Evolutionary conservation across 2,329 filamentous ascomycete genomes (phyloP).

Genomic region (Bimuria novae-zelandiae): DNA sequence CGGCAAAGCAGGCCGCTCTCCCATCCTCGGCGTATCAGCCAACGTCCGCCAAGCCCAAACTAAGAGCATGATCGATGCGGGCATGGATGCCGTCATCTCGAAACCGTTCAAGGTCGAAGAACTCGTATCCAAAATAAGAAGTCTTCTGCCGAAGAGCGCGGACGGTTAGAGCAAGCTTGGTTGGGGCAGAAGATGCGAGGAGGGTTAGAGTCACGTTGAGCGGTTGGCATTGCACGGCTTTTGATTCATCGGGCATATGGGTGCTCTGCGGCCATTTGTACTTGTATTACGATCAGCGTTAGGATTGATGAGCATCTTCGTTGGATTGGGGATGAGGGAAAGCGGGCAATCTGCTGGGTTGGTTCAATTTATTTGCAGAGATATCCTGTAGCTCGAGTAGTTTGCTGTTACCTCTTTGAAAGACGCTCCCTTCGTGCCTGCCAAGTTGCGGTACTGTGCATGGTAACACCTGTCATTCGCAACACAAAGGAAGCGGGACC

Average conservation of each 20-base stretch:
- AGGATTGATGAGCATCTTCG: not conserved
- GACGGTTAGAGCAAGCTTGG: not conserved
- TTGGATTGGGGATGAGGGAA: not conserved
- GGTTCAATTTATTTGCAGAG: not conserved
- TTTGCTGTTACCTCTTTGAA: too few species aligned
- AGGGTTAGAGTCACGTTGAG: not conserved
- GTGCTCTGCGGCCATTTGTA: not conserved
- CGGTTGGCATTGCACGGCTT: not conserved
- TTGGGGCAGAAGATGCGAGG: not conserved
- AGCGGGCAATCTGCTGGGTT: not conserved
- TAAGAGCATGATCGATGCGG: conserved; percentile 39
- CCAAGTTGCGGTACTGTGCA: too few species aligned
- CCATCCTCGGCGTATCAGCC: conserved; percentile 46
- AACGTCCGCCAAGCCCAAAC: conserved; percentile 46
- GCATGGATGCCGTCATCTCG: conserved; percentile 46
- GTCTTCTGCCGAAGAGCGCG: conserved; percentile 19
- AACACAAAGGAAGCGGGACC: too few species aligned
- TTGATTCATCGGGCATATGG: too few species aligned
- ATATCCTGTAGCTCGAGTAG: too few species aligned
- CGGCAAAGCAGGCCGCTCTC: conserved; percentile 37
- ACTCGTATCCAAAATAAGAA: conserved; percentile 35
- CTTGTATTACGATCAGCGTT: not conserved
- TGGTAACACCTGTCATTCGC: too few species aligned
- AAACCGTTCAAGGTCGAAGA: conserved; percentile 48
- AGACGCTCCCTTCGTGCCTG: too few species aligned